Evolutionary conservation across 1,284 basidiomycete species (phyloP), one percentile per base, ranked within the genome.

Genomic region (Clitocybe nebularis): DNA sequence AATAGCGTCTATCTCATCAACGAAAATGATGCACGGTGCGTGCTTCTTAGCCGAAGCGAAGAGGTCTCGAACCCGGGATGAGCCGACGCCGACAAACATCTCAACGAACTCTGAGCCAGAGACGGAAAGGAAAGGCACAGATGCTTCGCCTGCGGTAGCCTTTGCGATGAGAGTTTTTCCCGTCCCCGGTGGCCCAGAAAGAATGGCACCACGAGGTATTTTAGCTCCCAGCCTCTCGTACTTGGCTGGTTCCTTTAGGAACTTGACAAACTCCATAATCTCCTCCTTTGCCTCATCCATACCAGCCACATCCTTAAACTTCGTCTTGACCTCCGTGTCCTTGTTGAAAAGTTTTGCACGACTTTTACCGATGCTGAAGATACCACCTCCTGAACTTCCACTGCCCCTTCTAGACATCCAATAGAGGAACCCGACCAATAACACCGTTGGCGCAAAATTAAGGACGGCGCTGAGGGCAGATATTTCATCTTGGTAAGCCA

Each of bases 261-360:
- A 99, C 58, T 94, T 95, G 63, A 99, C 96, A 60, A 99, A 99
- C 66, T 99, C 95, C 92, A 98, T 97, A 56, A 99, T 96, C 72
- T 99, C 95, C 71, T 95, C 90, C 74, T 99, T 99, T 42, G 94
- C 95, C 68, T 99, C 95, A 69, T 99, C 95, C 94, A 98, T 98
- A 34, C 95, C 95, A 20, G 95, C 95, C 16, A 99, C 92, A 62
- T 99, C 92, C 67, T 82, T 84, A 72, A 99, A 99, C 61, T 90
- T 91, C 55, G 89, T 85, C 61, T 85, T 89, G 58, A 99, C 87
- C 45, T 95, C 90, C 29, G 89, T 93, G 60, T 99, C 95, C 71
- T 96, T 91, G 74, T 98, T 98, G 72, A 97, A 99, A 64, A 97
- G 75, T 68, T 87, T 93, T 16, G 96, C 95, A 50, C 79, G 83